Evolutionary conservation across 2,329 filamentous ascomycete species (phyloP).

Genomic region (Nemania sp.): DNA sequence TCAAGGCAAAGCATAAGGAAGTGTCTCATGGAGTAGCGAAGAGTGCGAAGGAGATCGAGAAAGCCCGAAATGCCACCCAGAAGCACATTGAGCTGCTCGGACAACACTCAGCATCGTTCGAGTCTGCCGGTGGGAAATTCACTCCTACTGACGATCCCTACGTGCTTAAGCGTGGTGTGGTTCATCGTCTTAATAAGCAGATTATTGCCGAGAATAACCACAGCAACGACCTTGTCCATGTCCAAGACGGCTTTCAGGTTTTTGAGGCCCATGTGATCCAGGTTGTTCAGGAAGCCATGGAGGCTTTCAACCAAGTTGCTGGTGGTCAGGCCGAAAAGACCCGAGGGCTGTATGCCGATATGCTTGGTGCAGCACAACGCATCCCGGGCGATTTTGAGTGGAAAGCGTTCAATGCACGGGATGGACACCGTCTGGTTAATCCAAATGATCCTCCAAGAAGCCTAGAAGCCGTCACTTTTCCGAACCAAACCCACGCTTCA

Average conservation of each 20-base stretch:
- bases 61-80: slow-evolving; percentile 81
- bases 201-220: slow-evolving; percentile 95
- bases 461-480: slow-evolving; percentile 75
- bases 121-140: slow-evolving; percentile 73
- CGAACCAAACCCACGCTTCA: slow-evolving; percentile 82
- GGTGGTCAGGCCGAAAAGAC: slow-evolving; percentile 81
- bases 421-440: slow-evolving; percentile 73
- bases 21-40: slow-evolving; percentile 79
- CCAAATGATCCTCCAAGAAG: slow-evolving; percentile 73
- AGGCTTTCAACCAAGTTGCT: slow-evolving; percentile 80
- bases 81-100: slow-evolving; percentile 95
- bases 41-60: slow-evolving; percentile 87
- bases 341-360: slow-evolving; percentile 79
- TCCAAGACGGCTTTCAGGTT: slow-evolving; percentile 86
- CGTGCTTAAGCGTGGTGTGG: slow-evolving; percentile 77
- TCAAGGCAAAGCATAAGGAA: slow-evolving; percentile 96
- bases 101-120: slow-evolving; percentile 79
- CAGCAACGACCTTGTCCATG: slow-evolving; percentile 82
- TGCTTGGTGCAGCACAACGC: slow-evolving; percentile 74
- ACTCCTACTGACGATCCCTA: slow-evolving; percentile 82
- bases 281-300: slow-evolving; percentile 80
- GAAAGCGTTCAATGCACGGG: slow-evolving; percentile 78
- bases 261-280: slow-evolving; percentile 87
- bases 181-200: slow-evolving; percentile 86
- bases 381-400: slow-evolving; percentile 89